These are phyloP conservation scores for Oryza nivara DNA, from an alignment of 176 grass and related monocot species.

Conservation along the genomic window DNA sequence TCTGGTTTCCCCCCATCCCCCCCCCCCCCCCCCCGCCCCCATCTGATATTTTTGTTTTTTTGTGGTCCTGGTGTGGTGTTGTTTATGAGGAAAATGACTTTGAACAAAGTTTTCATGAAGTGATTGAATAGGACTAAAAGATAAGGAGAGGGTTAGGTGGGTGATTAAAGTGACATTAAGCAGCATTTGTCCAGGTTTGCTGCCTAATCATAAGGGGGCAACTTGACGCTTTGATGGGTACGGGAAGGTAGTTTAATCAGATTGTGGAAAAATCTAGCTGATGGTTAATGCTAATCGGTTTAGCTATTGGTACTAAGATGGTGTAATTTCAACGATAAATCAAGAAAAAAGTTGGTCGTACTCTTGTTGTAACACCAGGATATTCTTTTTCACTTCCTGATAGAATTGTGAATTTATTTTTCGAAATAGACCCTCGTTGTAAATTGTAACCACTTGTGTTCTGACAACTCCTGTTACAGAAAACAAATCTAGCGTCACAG, in stretches of 20 bases:
- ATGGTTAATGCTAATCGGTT: neutral
- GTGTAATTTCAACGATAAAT: neutral
- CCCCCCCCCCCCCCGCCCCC: too few species aligned
- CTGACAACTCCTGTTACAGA: neutral
- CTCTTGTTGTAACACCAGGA: neutral
- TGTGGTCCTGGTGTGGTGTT: neutral
- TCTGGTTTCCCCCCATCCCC: neutral
- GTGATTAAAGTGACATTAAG: slow-evolving; percentile 40
- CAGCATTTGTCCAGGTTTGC: slow-evolving; percentile 42
- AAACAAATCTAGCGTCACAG: neutral
- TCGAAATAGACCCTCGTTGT: too few species aligned
- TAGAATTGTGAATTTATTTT: neutral
- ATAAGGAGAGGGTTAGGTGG: slow-evolving; percentile 36
- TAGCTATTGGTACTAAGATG: neutral
- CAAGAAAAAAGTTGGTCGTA: neutral
- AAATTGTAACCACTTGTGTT: neutral
- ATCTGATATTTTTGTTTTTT: neutral
- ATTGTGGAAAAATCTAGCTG: neutral
- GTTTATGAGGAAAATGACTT: slow-evolving; percentile 33
- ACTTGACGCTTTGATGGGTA: slow-evolving; percentile 32
- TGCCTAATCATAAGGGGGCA: slow-evolving; percentile 49
- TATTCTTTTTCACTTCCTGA: neutral
- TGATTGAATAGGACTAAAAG: slow-evolving; percentile 25
- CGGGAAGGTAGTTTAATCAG: neutral
- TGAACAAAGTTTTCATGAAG: neutral